A percentile compares a stretch with the other conserved stretches of the same genome.
Evolutionary conservation across 306 rosid genomes (phyloP).

Genomic region (Arachis stenosperma): DNA sequence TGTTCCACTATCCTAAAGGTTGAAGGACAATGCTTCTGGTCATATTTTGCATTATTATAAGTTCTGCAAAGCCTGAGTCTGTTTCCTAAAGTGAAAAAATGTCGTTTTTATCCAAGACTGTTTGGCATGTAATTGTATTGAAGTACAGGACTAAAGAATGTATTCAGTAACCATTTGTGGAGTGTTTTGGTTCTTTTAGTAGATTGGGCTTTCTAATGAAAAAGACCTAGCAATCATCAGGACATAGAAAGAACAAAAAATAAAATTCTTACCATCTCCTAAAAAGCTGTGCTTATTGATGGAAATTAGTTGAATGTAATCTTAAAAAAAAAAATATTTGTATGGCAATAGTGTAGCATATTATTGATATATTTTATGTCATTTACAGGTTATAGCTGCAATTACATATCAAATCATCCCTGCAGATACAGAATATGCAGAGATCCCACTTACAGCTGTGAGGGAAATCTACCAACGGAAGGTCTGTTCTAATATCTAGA

Average conservation of each 20-base stretch:
- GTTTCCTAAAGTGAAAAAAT: conserved; percentile 19
- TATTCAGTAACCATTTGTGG: conserved; percentile 14
- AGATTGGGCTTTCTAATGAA: neutral
- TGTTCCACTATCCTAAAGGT: neutral
- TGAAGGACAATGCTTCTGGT: conserved; percentile 11
- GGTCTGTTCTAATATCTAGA: conserved; percentile 48
- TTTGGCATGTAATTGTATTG: conserved; percentile 12
- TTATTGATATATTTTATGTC: neutral
- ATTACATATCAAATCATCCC: conserved; percentile 87
- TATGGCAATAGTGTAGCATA: neutral
- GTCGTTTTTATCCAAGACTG: neutral
- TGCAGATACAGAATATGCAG: conserved; percentile 86
- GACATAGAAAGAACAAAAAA: neutral
- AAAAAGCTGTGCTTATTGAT: neutral
- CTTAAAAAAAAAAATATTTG: neutral
- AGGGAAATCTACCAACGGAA: conserved; percentile 62
- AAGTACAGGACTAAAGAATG: neutral
- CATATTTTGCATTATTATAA: neutral
- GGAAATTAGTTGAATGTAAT: conserved; percentile 8
- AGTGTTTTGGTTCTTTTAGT: conserved; percentile 8
- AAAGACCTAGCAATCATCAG: no score
- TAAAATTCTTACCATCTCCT: neutral
- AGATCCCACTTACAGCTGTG: conserved; percentile 92
- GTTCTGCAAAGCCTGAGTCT: neutral
- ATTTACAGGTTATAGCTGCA: conserved; percentile 77